Conservation (phyloP, 1,284 basidiomycete genomes). For the Pascua guehoae region DNA sequence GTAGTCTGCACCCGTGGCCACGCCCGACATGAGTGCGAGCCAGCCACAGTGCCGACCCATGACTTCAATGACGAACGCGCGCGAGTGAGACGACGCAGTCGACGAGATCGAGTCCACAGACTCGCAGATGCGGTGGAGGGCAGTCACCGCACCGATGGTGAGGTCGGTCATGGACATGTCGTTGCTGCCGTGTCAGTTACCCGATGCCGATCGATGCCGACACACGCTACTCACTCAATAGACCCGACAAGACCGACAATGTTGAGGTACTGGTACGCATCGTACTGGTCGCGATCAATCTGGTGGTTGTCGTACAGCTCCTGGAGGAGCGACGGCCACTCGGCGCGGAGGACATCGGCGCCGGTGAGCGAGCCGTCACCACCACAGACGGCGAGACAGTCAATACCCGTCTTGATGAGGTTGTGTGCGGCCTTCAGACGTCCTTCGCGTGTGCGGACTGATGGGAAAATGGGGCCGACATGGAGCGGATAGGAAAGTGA, state of each 20-base stretch:
- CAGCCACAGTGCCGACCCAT: slow-evolving; percentile 99
- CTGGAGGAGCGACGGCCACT: slow-evolving; percentile 83
- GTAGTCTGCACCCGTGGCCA: slow-evolving; percentile 92
- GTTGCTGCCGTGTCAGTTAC: slow-evolving; percentile 54
- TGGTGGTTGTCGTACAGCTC: slow-evolving; percentile 63
- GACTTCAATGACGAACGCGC: slow-evolving; percentile 97
- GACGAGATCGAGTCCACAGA: slow-evolving; percentile 97
- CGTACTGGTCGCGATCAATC: slow-evolving; percentile 71
- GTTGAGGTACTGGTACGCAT: slow-evolving; percentile 74
- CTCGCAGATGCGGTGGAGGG: slow-evolving; percentile 93
- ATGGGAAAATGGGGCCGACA: neutral
- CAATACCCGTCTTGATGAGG: slow-evolving; percentile 91
- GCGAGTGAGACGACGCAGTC: slow-evolving; percentile 89
- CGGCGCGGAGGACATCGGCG: slow-evolving; percentile 85
- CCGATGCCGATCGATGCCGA: neutral
- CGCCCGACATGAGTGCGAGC: slow-evolving; percentile 88
- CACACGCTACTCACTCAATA: slow-evolving; percentile 61
- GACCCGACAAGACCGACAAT: slow-evolving; percentile 97
- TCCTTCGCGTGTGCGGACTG: slow-evolving; percentile 77
- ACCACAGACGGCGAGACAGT: slow-evolving; percentile 93
- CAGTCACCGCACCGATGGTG: slow-evolving; percentile 94
- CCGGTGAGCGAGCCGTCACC: slow-evolving; percentile 96
- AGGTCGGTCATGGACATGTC: slow-evolving; percentile 98
- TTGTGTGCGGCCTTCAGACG: slow-evolving; percentile 82
- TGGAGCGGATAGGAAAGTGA: neutral